These are phyloP conservation scores for Leishmania amazonensis DNA, from an alignment of 208 protist species.

Conservation along the genomic window DNA sequence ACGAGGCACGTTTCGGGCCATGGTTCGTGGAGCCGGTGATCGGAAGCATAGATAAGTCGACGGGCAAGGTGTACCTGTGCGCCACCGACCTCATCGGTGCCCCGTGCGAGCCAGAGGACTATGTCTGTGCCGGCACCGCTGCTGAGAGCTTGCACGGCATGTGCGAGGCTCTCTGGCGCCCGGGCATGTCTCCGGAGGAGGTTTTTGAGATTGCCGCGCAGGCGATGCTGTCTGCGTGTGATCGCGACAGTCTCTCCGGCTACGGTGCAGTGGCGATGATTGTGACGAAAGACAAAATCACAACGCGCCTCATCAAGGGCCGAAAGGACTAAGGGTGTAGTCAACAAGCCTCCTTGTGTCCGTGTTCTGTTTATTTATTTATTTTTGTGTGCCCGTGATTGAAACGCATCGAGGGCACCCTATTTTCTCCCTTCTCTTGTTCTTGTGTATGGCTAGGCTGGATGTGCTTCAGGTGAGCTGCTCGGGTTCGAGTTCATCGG, in stretches of 20 bases:
- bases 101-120: constrained; percentile 94
- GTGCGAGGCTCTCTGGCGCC: constrained; percentile 97
- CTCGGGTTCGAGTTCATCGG: constrained; percentile 10
- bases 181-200: constrained; percentile 94
- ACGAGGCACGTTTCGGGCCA: constrained; percentile 96
- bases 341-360: background rate
- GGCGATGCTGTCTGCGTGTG: constrained; percentile 95
- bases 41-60: constrained; percentile 95
- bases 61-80: constrained; percentile 95
- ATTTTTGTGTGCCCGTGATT: background rate
- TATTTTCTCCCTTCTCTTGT: background rate
- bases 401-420: background rate
- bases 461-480: background rate
- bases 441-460: background rate
- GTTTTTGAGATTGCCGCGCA: constrained; percentile 97
- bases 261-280: constrained; percentile 96
- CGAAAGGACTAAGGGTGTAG: constrained; percentile 69
- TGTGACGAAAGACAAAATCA: constrained; percentile 83
- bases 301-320: constrained; percentile 87
- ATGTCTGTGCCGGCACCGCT: constrained; percentile 97
- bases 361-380: background rate
- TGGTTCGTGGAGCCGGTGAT: constrained; percentile 99
- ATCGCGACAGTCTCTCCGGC: constrained; percentile 97
- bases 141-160: constrained; percentile 97
- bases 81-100: constrained; percentile 97